Base-by-base conservation (phyloP, 2,329 filamentous ascomycete genomes). In the Alternaria ventricosa region DNA sequence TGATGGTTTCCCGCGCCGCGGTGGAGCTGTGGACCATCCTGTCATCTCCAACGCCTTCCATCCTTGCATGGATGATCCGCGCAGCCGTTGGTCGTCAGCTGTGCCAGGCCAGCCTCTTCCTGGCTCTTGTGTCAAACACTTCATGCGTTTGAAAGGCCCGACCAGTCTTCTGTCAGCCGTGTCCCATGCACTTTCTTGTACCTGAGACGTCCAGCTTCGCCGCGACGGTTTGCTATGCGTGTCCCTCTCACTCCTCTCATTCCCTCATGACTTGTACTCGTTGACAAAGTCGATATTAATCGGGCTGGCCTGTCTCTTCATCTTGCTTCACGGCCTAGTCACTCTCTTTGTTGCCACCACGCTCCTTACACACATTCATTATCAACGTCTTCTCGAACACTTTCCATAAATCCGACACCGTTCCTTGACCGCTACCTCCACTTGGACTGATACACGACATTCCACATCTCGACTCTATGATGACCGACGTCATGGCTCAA, bases 101-200 rank as follows among this genome's bases (percentile, higher is more conserved):
- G 71, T 72, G 71, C 73, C 74, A 68, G 68, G 72, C 58, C 67
- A 68, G 71, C 66, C 69, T 63, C 67, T 66, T 58, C 68, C 71
- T 67, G 70, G 71, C 65, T 65, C 51, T 66, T 60, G 69, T 65
- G 69, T 67, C 73, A 80, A 79, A 80, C 78, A 72, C 71, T 70
- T 69, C 63, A 75, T 70, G 73, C 70, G 77, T 79, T 79, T 77
- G 74, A 77, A 75, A 70, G 70, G 65, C 67, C 68, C 65, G 64
- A 57, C 59, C 62, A 62, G 65, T 65, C 59, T 64, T 64, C 51
- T 63, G 67, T 71, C 74, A 74, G 71, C 73, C 66, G 61, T 71
- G 64, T 73, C 67, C 74, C 76, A 70, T 74, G 73, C 69, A 56
- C 60, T 46, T 61, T 72, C 67, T 70, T 72, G 69, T 72, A 71